Evolutionary conservation across 2,329 filamentous ascomycete species (phyloP).

Genomic region (Ophiocordyceps camponoti-rufipedis): DNA sequence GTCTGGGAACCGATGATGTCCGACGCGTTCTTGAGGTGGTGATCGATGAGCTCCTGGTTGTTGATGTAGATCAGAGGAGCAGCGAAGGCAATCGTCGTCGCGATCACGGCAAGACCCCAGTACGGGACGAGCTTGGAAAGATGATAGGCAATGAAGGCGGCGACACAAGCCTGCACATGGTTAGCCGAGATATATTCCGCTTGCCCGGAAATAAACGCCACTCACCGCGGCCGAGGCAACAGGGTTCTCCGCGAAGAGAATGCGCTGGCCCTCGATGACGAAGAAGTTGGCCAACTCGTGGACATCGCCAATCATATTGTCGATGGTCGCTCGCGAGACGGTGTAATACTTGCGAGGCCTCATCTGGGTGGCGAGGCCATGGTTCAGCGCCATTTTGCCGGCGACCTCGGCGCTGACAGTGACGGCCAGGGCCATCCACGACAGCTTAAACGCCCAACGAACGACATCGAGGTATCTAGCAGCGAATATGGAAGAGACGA

Average conservation of each 20-base stretch:
- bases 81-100: conserved; percentile 40
- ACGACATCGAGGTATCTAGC: conserved; percentile 47
- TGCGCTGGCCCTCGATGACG: conserved; percentile 49
- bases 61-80: conserved; percentile 44
- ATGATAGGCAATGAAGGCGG: conserved; percentile 47
- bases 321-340: conserved; percentile 41
- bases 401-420: conserved; percentile 42
- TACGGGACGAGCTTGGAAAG: conserved; percentile 52
- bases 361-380: conserved; percentile 45
- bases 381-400: conserved; percentile 42
- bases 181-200: conserved; percentile 4
- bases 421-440: conserved; percentile 41
- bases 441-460: conserved; percentile 46
- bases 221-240: conserved; percentile 39
- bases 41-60: conserved; percentile 53
- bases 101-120: conserved; percentile 48
- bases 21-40: conserved; percentile 37
- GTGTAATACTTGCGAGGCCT: conserved; percentile 52
- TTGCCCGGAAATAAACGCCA: conserved; percentile 2
- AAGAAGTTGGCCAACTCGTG: conserved; percentile 57
- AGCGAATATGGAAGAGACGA: conserved; percentile 41
- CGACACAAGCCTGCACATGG: conserved; percentile 31
- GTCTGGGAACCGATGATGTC: conserved; percentile 44
- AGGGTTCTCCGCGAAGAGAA: conserved; percentile 51
- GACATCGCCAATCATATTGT: conserved; percentile 41